Evolutionary conservation across 495 filamentous ascomycete species (phyloP), one percentile per base, ranked within the genome.

Genomic region (Monascus purpureus): DNA sequence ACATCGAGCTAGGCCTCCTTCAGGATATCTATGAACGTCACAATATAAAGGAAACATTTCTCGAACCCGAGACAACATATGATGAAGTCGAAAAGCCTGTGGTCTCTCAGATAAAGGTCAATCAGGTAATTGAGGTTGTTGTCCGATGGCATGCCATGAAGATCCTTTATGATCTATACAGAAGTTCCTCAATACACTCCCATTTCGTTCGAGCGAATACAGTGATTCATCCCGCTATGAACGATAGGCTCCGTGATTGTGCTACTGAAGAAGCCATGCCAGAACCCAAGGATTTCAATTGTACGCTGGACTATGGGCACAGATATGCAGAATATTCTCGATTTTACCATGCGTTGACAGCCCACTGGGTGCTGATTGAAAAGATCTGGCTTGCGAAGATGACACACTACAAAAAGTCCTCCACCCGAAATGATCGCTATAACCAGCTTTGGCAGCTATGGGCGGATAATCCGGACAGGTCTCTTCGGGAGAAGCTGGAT

Each of bases 91-190:
- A n/a, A n/a, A n/a, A n/a, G n/a, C n/a, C n/a, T n/a, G n/a, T n/a
- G n/a, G n/a, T n/a, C n/a, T n/a, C n/a, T n/a, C n/a, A n/a, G n/a
- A n/a, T n/a, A n/a, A n/a, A n/a, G n/a, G n/a, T n/a, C n/a, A n/a
- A n/a, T n/a, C n/a, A n/a, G n/a, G n/a, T n/a, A n/a, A n/a, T n/a
- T n/a, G 22, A 24, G 22, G 33, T 33, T 6, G 37, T 34, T 8
- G 16, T 22, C 25, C 40, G 32, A 26, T 32, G 36, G 19, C 36
- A 43, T 24, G 31, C 31, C 12, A 40, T 39, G 31, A 39, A 33
- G 17, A n/a, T 36, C 13, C 31, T 43, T 11, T 33, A 31, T 8
- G 13, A 36, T 9, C 29, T 37, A 3, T 43, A 34, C 29, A 29
- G 32, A n/a, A 29, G 35, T 13, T 29, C 30, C 8, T 24, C 9